Base-by-base conservation (phyloP, 1,139 yeast species). In the Saccharomyces hybrid region DNA sequence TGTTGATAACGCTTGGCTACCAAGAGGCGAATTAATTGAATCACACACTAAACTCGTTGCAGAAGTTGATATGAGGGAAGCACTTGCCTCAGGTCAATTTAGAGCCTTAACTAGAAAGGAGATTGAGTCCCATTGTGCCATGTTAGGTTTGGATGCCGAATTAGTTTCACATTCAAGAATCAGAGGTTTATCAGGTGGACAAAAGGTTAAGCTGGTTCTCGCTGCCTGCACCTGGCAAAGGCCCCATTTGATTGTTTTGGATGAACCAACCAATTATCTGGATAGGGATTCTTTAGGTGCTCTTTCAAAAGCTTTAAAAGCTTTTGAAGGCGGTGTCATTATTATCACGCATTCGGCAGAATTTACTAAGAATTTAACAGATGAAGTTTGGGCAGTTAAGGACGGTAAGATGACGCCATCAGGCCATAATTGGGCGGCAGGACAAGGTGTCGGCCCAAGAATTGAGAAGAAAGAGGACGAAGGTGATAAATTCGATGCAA, bases 141-240 rank as follows among this genome's bases (percentile, higher is more conserved):
- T 88, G 91, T 82, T 91, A 79, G 99, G 99, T 80, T 84, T 91
- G 76, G 99, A 91, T 67, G 85, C 97, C 71, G 99, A 91, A 82
- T 85, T 91, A 77, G 98, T 91, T 75, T 88, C 98, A 62, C 99
- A 91, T 85, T 90, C 98, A 69, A 90, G 97, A 83, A 91, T 91
- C 79, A 90, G 97, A 83, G 98, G 98, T 85, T 85, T 91, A 72
- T 91, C 99, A 66, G 99, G 99, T 85, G 99, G 99, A 82, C 98
- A 93, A 83, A 91, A 91, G 85, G 98, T 91, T 78, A 91, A 91
- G 82, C 87, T 91, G 75, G 99, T 91, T 71, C 82, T 91, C 74
- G 99, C 99, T 77, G 98, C 98, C 77, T 88, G 98, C 85, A 90
- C 98, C 61, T 91, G 98, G 99, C 96, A 90, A 83, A 90, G 97